Conservation (phyloP, 2,329 filamentous ascomycete genomes). For the Trichoderma sp. region DNA sequence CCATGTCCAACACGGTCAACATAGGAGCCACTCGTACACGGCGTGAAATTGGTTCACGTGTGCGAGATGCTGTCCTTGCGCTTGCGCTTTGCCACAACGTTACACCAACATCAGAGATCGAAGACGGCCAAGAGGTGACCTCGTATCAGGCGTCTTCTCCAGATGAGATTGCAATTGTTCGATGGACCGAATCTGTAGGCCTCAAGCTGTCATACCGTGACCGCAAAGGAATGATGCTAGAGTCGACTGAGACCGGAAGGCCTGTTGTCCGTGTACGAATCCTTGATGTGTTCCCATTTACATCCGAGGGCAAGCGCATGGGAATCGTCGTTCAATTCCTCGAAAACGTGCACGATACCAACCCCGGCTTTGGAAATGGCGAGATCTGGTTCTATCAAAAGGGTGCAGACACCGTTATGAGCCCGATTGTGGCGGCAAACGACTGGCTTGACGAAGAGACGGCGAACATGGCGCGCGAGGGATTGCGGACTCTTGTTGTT, state of each 20-base stretch:
- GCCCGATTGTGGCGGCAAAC: slow-evolving; percentile 90
- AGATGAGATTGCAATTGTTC: slow-evolving; percentile 96
- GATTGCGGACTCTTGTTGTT: slow-evolving; percentile 88
- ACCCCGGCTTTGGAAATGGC: slow-evolving; percentile 58
- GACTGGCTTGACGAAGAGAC: slow-evolving; percentile 99
- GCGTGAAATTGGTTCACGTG: slow-evolving; percentile 89
- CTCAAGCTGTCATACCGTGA: slow-evolving; percentile 84
- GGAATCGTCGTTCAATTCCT: slow-evolving; percentile 92
- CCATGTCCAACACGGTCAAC: slow-evolving; percentile 63
- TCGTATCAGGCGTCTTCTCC: slow-evolving; percentile 97
- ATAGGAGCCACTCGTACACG: slow-evolving; percentile 77
- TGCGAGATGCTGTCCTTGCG: slow-evolving; percentile 89
- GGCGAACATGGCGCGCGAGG: slow-evolving; percentile 98
- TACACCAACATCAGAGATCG: slow-evolving; percentile 79
- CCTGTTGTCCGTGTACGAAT: slow-evolving; percentile 84
- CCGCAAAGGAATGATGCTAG: slow-evolving; percentile 80
- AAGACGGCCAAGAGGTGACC: slow-evolving; percentile 74
- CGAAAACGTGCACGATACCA: slow-evolving; percentile 54
- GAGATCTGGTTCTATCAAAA: slow-evolving; percentile 99
- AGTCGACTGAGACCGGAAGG: slow-evolving; percentile 73
- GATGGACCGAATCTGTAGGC: slow-evolving; percentile 92
- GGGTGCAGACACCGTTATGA: slow-evolving; percentile 97
- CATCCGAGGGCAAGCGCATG: slow-evolving; percentile 97
- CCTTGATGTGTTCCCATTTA: slow-evolving; percentile 95
- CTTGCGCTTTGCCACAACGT: slow-evolving; percentile 96